Evolutionary conservation across 2,329 filamentous ascomycete genomes (phyloP), one percentile per base, ranked within the genome.

Genomic region (Clathrospora elynae): DNA sequence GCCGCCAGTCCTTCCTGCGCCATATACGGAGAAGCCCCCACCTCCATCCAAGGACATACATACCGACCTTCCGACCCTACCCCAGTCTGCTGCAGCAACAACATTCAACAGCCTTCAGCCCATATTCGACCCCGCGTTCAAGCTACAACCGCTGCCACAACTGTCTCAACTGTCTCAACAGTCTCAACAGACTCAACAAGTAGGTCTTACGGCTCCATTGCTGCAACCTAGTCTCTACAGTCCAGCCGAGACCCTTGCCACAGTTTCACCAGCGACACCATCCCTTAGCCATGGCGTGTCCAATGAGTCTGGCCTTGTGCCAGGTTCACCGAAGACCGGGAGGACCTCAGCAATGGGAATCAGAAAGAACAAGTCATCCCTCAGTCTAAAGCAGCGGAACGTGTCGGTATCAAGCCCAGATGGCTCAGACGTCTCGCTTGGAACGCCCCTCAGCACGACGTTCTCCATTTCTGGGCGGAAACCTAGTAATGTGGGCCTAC

Each of bases 371-470:
- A 77, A 76, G 49, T 78, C 75, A 53, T 77, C 74, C 1, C 58
- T 76, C n/a, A 88, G 87, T 52, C 74, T 90, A 54, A 88, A 86
- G 64, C 81, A 82, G 45, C 83, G 89, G 35, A 90, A 89, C 50
- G 75, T 91, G 59, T 90, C 89, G 9, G 71, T 81, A 37, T 78
- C 80, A 5, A 82, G 78, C 20, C 76, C 76, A 4, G 80, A 83
- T 45, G 76, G 76, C 3, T 81, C 80, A 1, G 86, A 89, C 33
- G 75, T 80, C 34, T 90, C 88, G 1, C 85, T 87, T 4, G 81
- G 79, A 18, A 95, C 90, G 0, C 88, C 90, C 0, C 77, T 86
- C 46, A 90, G 82, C 62, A 83, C 81, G 41, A 81, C 81, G 5
- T 88, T 89, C 62, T 78, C 74, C 19, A 67, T 80, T 54, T 68